Conservation (phyloP, 129 eudicot species). For the Helianthus tuberosus region DNA sequence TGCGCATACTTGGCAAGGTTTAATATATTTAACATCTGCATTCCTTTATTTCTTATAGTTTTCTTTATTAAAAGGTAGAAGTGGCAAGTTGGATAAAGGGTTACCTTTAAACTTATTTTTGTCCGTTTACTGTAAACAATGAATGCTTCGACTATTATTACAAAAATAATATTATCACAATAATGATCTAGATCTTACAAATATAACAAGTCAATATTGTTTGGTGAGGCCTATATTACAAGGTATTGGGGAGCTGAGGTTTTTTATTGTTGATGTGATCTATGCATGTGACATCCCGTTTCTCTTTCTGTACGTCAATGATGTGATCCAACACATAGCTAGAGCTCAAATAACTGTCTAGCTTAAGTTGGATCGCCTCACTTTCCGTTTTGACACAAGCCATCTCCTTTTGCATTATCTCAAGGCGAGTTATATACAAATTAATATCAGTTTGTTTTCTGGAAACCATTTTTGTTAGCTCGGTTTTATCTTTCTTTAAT, state of each 20-base stretch:
- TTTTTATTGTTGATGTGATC: background rate
- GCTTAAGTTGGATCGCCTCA: no score
- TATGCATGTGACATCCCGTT: no score
- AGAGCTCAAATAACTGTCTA: no score
- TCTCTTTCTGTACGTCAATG: no score
- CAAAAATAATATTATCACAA: background rate
- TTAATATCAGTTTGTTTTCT: no score
- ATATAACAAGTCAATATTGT: background rate
- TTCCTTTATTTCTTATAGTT: background rate
- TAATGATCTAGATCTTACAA: background rate
- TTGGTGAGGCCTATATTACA: background rate
- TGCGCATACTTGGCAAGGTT: slow-evolving; percentile 98
- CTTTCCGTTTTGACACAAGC: no score
- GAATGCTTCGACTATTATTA: background rate
- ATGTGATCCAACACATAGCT: no score
- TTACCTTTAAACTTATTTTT: background rate
- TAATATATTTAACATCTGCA: background rate
- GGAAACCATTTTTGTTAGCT: no score
- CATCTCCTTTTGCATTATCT: no score
- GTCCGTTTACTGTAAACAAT: background rate
- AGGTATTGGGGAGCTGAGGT: background rate
- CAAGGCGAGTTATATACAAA: no score
- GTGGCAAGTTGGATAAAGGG: background rate
- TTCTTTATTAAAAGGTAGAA: background rate
- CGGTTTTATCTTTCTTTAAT: no score